Base-by-base conservation (phyloP, 176 grass and related monocot species). In the Raddia guianensis region DNA sequence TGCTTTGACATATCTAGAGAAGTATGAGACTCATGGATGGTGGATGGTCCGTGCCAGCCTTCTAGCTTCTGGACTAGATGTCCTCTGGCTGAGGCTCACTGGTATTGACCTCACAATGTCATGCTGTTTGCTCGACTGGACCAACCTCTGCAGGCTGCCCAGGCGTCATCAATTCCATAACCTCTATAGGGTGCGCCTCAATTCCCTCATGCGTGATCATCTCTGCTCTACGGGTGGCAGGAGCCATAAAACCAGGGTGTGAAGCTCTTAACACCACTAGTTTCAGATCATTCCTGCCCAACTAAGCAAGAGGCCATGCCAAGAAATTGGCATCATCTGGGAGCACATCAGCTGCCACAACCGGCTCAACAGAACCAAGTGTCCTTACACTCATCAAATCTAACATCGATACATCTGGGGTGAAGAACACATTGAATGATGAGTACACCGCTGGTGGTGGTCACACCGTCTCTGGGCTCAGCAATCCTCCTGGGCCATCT, bases 71-170 rank as follows among this genome's bases (percentile, higher is more conserved):
- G 90, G 82, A 82, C 75, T 88, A 56, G 61, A 62, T 0, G 45
- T 19, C 44, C 59, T 74, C n/a, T 79, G 87, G 54, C 13, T 49
- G 21, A 7, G 63, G 57, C 42, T 75, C 37, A 8, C 70, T 7
- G 73, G 19, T 11, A 77, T 64, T 49, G 73, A 9, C 55, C 65
- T 72, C 66, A 83, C 79, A 80, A 85, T 66, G 16, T 9, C 43
- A 49, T 85, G 86, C 12, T 82, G 90, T 68, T 92, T 62, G 20
- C 80, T 92, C 68, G 88, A 44, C 66, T 86, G 87, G 75, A 92
- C 88, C 75, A 95, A 63, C 72, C 90, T 90, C 66, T 67, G 87
- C 35, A 95, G 52, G 59, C 90, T 86, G 79, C 73, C 90, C 87
- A 6, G 90, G 93, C n/a, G 54, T 27, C 73, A 32, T 60, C 5